Evolutionary conservation across 2,329 filamentous ascomycete genomes (phyloP).

Genomic region (Xylariaceae sp.): DNA sequence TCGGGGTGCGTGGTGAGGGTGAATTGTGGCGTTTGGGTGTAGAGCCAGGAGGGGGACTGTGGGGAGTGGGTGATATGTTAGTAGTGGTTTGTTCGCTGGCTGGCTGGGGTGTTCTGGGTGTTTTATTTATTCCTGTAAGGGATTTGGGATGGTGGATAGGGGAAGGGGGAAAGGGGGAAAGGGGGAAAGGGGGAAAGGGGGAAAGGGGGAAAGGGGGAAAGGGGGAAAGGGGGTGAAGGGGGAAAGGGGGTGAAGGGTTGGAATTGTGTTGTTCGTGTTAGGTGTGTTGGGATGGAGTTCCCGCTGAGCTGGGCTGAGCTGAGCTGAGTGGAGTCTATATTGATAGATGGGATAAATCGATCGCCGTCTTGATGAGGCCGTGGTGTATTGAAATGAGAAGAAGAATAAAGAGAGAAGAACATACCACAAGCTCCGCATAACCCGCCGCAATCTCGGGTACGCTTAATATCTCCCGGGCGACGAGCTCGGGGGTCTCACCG

Average conservation of each 20-base stretch:
- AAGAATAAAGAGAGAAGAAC: too few species aligned
- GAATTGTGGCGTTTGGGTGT: constrained; percentile 84
- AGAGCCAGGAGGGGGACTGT: constrained; percentile 74
- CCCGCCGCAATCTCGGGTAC: constrained; percentile 62
- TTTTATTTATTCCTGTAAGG: too few species aligned
- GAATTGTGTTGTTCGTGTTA: too few species aligned
- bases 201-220: too few species aligned
- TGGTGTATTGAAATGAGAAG: too few species aligned
- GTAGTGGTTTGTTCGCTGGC: too few species aligned
- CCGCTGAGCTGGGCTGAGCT: too few species aligned
- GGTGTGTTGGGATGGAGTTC: too few species aligned
- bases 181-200: constrained; percentile 26
- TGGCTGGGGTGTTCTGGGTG: too few species aligned
- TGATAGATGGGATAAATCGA: not conserved
- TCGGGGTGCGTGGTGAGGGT: constrained; percentile 66
- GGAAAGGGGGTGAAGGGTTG: too few species aligned
- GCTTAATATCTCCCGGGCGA: constrained; percentile 40
- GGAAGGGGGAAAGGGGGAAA: constrained; percentile 35
- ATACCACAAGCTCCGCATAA: constrained; percentile 62
- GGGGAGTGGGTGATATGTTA: constrained; percentile 1
- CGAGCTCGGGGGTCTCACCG: constrained; percentile 46
- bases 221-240: too few species aligned
- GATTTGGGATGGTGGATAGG: not conserved
- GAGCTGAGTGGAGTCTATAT: constrained; percentile 36
- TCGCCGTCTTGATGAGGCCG: not conserved